A percentile compares a stretch with the other conserved stretches of the same genome.
These are phyloP conservation scores for Peronospora belbahrii DNA, from an alignment of 352 stramenopile species.

Conservation along the genomic window DNA sequence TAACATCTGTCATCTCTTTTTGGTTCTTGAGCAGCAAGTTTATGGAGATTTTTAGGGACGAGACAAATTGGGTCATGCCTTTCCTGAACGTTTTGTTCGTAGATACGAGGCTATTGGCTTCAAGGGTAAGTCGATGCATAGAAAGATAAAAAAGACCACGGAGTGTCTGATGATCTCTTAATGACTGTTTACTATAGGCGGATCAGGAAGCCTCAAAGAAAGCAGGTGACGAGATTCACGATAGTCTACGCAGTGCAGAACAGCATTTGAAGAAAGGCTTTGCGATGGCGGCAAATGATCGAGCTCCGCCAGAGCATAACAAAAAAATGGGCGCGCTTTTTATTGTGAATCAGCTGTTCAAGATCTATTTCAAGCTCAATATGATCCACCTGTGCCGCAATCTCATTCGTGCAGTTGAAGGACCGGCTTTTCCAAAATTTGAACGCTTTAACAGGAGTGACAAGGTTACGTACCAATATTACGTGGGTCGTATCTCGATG, in stretches of 20 bases:
- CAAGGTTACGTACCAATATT: slow-evolving; percentile 94
- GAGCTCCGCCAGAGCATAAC: slow-evolving; percentile 65
- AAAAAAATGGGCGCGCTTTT: slow-evolving; percentile 84
- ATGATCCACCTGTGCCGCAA: slow-evolving; percentile 94
- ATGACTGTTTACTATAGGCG: slow-evolving; percentile 27
- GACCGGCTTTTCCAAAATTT: slow-evolving; percentile 69
- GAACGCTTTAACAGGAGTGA: slow-evolving; percentile 78
- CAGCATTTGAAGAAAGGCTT: slow-evolving; percentile 85
- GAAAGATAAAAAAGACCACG: not conserved
- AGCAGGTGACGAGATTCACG: slow-evolving; percentile 64
- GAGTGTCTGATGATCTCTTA: slow-evolving; percentile 5
- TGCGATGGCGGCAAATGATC: slow-evolving; percentile 79
- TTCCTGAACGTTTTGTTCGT: slow-evolving; percentile 76
- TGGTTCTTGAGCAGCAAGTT: slow-evolving; percentile 49
- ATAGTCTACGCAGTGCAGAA: slow-evolving; percentile 71
- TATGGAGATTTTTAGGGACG: slow-evolving; percentile 76
- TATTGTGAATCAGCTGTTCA: slow-evolving; percentile 95
- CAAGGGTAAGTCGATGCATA: slow-evolving; percentile 24
- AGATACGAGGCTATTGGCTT: slow-evolving; percentile 68
- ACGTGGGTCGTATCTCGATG: slow-evolving; percentile 93
- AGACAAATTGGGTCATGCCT: slow-evolving; percentile 83
- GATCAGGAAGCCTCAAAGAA: slow-evolving; percentile 56
- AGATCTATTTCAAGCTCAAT: slow-evolving; percentile 94
- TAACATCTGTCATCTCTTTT: not conserved
- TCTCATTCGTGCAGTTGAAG: slow-evolving; percentile 82